Evolutionary conservation across 192 early-diverging fungal genomes (phyloP), one percentile per base, ranked within the genome.

Genomic region (Hyaloraphidium curvatum): DNA sequence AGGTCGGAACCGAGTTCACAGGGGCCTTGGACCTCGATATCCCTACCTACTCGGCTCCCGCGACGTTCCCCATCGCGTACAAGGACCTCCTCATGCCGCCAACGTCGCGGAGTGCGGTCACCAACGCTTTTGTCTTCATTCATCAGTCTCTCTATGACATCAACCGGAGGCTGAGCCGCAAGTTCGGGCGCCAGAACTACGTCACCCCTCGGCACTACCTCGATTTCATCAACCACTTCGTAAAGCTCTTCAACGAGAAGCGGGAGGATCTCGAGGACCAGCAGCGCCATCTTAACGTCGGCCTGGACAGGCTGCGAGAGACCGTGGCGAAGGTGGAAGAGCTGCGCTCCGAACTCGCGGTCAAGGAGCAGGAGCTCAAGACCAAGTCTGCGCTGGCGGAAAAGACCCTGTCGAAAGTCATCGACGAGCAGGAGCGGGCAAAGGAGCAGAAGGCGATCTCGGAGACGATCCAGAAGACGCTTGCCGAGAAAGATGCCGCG

Each of bases 171-270:
- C 75, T 98, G 51, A 77, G 71, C 61, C 78, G 80, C 57, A 74
- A 91, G 11, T 80, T 79, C 48, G 90, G 89, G 3, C 71, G 74
- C n/a, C 64, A 73, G 28, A 84, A 86, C 57, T 82, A 87, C 66
- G 86, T 87, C 19, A 99, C 96, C 16, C 96, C 96, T 16, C 81
- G 97, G 28, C 97, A 99, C 62, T 99, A 87, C 67, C 68, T 99
- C 19, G 97, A 99, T 72, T 94, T 96, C 61, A 87, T 99, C 54
- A 74, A 76, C 56, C 91, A 95, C 43, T 97, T 90, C 60, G 82
- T 81, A 19, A 76, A 78, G 30, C 66, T 97, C 43, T 95, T 81
- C 68, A 78, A 77, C 56, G 87, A 87, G 66, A 95, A 93, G 60
- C 84, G 90, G 19, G 86, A 85, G 50, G 84, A 89, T 60, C 69